phyloP scores from a whole-genome alignment of 1,284 basidiomycete genomes.

The Fomes fomentarius region DNA sequence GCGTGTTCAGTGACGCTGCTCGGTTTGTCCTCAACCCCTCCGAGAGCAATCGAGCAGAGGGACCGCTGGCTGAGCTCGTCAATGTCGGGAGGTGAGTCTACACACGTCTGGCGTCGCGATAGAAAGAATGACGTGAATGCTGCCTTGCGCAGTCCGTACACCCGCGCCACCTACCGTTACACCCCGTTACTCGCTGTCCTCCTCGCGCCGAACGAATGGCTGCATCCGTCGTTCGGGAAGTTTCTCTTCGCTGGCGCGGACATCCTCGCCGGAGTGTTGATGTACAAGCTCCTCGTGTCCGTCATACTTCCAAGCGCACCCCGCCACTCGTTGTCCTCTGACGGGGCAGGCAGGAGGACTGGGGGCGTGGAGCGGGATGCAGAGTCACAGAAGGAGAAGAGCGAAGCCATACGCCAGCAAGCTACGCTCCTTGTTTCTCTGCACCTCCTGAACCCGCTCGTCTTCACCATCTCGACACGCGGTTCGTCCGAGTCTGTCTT shows the following conservation, averaged over 20 bases:
- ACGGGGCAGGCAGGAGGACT: background rate
- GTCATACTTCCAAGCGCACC: constrained; percentile 41
- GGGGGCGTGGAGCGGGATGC: background rate
- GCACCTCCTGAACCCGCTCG: constrained; percentile 91
- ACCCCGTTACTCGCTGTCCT: constrained; percentile 90
- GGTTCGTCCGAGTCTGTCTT: constrained; percentile 94
- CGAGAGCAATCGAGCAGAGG: constrained; percentile 56
- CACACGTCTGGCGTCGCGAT: background rate
- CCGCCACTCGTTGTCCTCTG: background rate
- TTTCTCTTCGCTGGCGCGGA: constrained; percentile 88
- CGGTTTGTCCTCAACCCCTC: constrained; percentile 61
- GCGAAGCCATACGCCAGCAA: constrained; percentile 15
- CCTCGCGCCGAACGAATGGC: constrained; percentile 77
- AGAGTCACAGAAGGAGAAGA: background rate
- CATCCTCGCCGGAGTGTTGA: constrained; percentile 78
- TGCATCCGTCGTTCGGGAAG: constrained; percentile 89
- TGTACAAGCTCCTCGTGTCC: constrained; percentile 70
- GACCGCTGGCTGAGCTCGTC: constrained; percentile 53
- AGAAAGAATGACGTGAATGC: background rate
- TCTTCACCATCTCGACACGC: constrained; percentile 94
- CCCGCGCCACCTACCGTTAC: constrained; percentile 94
- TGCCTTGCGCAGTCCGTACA: constrained; percentile 68
- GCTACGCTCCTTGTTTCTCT: constrained; percentile 62
- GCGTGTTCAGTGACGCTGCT: constrained; percentile 93
- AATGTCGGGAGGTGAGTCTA: constrained; percentile 69